Conservation (phyloP, 1,139 yeast species). For the Candida frijolesensis region DNA sequence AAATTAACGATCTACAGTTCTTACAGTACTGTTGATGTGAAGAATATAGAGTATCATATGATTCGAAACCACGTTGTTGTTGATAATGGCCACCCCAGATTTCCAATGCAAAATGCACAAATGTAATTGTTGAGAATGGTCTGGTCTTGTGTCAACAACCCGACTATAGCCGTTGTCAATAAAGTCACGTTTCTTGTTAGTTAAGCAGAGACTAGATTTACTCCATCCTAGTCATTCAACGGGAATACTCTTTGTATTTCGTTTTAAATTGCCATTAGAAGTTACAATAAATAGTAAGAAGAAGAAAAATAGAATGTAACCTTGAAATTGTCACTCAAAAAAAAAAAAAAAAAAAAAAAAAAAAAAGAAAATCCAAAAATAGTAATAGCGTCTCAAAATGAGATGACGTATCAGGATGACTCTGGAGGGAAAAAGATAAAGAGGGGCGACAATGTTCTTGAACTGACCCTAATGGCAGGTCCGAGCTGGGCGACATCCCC, state of each 20-base stretch:
- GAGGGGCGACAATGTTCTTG: background rate
- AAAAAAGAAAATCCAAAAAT: background rate
- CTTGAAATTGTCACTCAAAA: no score
- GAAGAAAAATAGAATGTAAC: background rate
- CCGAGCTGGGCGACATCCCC: background rate
- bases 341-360: background rate
- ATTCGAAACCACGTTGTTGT: no score
- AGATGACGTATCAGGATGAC: background rate
- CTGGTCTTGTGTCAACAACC: background rate
- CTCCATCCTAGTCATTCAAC: no score
- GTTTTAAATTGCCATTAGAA: constrained; percentile 1
- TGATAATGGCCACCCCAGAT: no score
- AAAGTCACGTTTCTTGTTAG: background rate
- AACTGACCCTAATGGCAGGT: background rate
- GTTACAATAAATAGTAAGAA: background rate
- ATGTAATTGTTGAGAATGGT: background rate
- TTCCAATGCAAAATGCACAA: no score
- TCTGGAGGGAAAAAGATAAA: background rate
- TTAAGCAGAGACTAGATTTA: background rate
- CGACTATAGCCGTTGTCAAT: background rate
- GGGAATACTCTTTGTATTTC: background rate
- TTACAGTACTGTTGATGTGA: no score
- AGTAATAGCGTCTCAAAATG: background rate
- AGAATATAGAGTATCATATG: no score
- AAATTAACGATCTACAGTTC: no score